Base-by-base conservation (phyloP, 75 land plant genomes). In the Isoetes taiwanensis region DNA sequence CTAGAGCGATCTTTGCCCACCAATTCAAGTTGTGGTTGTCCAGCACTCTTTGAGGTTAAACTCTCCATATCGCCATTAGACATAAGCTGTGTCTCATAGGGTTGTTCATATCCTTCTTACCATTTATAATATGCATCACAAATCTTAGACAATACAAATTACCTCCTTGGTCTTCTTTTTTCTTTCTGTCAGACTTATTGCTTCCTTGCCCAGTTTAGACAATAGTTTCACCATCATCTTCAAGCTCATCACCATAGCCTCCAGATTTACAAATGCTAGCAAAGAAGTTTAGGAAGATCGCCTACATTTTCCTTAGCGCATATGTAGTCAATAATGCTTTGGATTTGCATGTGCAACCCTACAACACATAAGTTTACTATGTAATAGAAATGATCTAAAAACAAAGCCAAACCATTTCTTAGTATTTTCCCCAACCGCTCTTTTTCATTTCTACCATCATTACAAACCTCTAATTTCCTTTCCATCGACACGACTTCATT, bases 131-230 rank as follows among this genome's bases (percentile, higher is more conserved):
- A 34, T 85, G 52, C 9, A 10, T 58, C 68, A 56, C 64, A 56
- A 43, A 82, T 86, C 35, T 64, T 62, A 30, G 78, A 77, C 50
- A 85, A 29, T 54, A 82, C 85, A 62, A 81, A 64, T 85, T 82
- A 30, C 86, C 90, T 58, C 85, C 81, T 43, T 85, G 90, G 59
- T 85, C 80, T 32, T 48, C 42, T 6, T 39, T 37, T 41, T 76
- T 37, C 50, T 68, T 65, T 1, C 54, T 71, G 21, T 61, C 65
- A 30, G 30, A 37, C 19, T 52, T 30, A 19, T 79, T 74, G 1
- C 93, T 87, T 8, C 97, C 97, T n/a, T 84, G 83, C 9, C 97
- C 94, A 0, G 85, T 78, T 68, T 85, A 90, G 28, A 80, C 66
- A 4, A 90, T 5, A 30, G 66, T 75, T 9, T 86, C 87, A 21